Evolutionary conservation across 1,139 yeast genomes (phyloP).

Genomic region (Debaryomyces sp.): DNA sequence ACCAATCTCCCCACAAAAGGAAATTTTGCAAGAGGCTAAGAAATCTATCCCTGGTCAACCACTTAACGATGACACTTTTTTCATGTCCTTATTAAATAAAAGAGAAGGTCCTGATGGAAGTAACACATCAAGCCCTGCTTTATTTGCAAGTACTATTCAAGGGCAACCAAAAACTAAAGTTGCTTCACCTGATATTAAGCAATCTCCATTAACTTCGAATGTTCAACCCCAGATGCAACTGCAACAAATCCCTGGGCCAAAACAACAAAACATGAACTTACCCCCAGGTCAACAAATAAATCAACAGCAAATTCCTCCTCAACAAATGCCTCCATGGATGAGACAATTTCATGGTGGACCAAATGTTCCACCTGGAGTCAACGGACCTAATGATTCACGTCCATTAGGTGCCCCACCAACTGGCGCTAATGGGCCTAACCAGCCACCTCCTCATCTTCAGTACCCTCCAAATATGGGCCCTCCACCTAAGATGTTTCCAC

Average conservation of each 20-base stretch:
- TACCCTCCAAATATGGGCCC: conserved; percentile 15
- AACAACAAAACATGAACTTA: conserved; percentile 12
- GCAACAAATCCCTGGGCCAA: conserved; percentile 9
- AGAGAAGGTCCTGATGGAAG: conserved; percentile 12
- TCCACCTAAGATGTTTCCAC: conserved; percentile 39
- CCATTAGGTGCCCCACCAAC: conserved; percentile 15
- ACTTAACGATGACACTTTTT: conserved; percentile 49
- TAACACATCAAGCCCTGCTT: background rate
- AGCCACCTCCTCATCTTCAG: conserved; percentile 19
- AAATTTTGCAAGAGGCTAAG: background rate
- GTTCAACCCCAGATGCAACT: conserved; percentile 17
- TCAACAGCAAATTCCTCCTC: conserved; percentile 14
- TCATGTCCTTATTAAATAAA: conserved; percentile 54
- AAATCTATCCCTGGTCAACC: conserved; percentile 2
- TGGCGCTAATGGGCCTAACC: conserved; percentile 10
- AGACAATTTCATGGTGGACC: conserved; percentile 17
- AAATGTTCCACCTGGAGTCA: background rate
- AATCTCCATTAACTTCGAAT: conserved; percentile 2
- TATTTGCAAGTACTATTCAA: background rate
- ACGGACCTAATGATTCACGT: conserved; percentile 12
- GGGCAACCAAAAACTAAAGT: background rate
- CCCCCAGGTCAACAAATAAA: conserved; percentile 13
- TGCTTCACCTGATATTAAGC: background rate
- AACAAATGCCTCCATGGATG: conserved; percentile 30
- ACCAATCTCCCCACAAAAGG: conserved; percentile 1